phyloP scores from a whole-genome alignment of 139 green algal genomes.

The Chlorella sp. region DNA sequence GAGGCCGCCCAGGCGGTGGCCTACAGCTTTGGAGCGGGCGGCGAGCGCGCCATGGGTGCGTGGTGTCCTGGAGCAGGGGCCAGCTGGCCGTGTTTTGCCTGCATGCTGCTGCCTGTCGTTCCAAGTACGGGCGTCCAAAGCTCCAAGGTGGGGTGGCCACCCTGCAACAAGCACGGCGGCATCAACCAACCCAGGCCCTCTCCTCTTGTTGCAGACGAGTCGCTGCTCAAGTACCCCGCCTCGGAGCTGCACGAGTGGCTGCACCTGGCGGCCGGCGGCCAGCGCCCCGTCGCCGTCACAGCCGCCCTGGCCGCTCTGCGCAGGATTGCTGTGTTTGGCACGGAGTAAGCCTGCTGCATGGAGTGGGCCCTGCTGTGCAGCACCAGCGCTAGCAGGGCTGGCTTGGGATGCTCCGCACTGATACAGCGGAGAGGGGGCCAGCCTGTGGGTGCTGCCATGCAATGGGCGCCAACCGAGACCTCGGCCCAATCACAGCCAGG shows the following conservation, averaged over 20 bases:
- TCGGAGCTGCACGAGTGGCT: constrained; percentile 21
- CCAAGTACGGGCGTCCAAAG: too few species aligned
- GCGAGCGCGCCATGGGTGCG: constrained; percentile 9
- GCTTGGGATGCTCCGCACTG: too few species aligned
- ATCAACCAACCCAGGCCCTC: not conserved
- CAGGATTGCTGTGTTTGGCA: constrained; percentile 4
- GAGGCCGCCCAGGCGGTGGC: not conserved
- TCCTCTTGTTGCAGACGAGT: not conserved
- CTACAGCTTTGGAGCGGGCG: constrained; percentile 10
- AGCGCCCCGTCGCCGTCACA: not conserved
- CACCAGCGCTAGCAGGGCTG: not conserved
- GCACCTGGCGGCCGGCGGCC: constrained; percentile 8
- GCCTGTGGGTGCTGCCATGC: too few species aligned
- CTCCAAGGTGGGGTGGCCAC: too few species aligned
- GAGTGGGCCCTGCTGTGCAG: not conserved
- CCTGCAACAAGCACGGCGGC: not conserved
- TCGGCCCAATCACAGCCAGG: too few species aligned
- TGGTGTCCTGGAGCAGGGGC: not conserved
- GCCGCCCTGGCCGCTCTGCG: not conserved
- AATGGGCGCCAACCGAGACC: too few species aligned
- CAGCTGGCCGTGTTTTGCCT: too few species aligned
- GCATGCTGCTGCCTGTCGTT: too few species aligned
- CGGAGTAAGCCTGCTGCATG: not conserved
- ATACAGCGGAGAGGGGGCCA: too few species aligned
- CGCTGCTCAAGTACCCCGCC: not conserved